phyloP scores from a whole-genome alignment of 306 rosid genomes.

The Cicer yamashitae region DNA sequence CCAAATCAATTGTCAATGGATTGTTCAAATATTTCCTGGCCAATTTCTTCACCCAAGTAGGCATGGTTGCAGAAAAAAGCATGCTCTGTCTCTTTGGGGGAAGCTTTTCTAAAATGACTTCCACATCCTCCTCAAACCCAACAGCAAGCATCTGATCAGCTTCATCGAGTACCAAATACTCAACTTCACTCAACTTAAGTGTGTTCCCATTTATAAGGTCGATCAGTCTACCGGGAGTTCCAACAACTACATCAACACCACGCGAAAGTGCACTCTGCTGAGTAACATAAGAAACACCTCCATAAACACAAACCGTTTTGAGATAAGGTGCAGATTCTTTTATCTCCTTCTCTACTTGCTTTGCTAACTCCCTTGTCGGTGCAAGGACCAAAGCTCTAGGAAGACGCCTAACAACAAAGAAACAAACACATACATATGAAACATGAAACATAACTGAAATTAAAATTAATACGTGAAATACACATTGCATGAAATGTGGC shows the following conservation, averaged over 20 bases:
- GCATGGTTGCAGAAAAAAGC: conserved; percentile 99
- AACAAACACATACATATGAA: conserved; percentile 22
- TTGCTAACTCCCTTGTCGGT: conserved; percentile 95
- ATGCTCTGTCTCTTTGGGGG: conserved; percentile 85
- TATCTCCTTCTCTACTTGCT: conserved; percentile 97
- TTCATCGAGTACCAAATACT: conserved; percentile 91
- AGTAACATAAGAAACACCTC: conserved; percentile 84
- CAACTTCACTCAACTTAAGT: conserved; percentile 80
- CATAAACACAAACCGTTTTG: conserved; percentile 88
- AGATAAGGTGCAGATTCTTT: conserved; percentile 94
- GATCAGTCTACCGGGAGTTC: conserved; percentile 95
- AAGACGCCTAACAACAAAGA: conserved; percentile 65
- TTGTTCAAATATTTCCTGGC: conserved; percentile 81
- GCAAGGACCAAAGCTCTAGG: conserved; percentile 90
- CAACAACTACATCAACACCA: conserved; percentile 98
- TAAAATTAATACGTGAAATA: neutral
- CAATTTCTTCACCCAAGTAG: conserved; percentile 88
- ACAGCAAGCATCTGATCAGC: conserved; percentile 99
- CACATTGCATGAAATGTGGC: neutral
- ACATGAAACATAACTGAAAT: neutral
- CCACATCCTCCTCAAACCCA: conserved; percentile 99
- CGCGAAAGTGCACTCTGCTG: conserved; percentile 92
- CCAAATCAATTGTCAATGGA: conserved; percentile 97
- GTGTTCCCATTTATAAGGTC: conserved; percentile 88
- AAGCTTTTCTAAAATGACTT: conserved; percentile 75